Evolutionary conservation across 352 stramenopile species (phyloP).

Genomic region (Pythium dissotocum): DNA sequence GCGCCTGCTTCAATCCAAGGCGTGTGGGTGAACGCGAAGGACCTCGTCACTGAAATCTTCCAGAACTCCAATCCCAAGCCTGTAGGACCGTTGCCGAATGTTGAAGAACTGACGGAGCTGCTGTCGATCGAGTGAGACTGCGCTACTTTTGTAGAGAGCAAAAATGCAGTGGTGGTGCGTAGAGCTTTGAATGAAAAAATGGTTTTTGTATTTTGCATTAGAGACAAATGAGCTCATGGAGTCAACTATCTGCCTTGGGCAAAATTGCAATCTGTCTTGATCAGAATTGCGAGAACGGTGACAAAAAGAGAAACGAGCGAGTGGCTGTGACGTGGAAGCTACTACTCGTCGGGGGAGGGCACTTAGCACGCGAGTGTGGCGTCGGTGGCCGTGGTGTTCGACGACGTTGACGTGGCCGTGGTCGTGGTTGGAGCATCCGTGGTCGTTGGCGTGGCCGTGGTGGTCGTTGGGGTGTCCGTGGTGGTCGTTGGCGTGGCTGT

Average conservation of each 20-base stretch:
- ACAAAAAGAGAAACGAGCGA: background rate
- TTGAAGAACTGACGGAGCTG: constrained; percentile 5
- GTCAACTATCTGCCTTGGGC: background rate
- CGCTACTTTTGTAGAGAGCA: too few relatives aligned
- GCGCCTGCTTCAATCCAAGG: constrained; percentile 22
- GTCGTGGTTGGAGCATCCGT: background rate
- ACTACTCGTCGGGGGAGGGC: background rate
- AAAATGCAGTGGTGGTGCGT: too few relatives aligned
- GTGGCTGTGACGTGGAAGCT: background rate
- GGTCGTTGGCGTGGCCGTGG: constrained; percentile 2
- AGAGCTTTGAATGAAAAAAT: background rate
- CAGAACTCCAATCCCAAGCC: background rate
- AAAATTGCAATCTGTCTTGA: background rate
- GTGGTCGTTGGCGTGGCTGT: constrained; percentile 9
- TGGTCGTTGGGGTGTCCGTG: constrained; percentile 3
- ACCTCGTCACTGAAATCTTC: constrained; percentile 6
- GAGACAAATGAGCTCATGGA: background rate
- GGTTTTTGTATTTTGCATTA: background rate
- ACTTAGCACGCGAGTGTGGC: constrained; percentile 1
- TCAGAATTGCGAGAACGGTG: background rate
- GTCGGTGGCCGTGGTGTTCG: background rate
- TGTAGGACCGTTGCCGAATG: background rate
- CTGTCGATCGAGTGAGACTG: constrained; percentile 4
- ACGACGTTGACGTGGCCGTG: background rate
- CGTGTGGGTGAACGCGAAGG: constrained; percentile 30